phyloP scores from a whole-genome alignment of 768 basidiomycete genomes.

The Daedalea quercina region DNA sequence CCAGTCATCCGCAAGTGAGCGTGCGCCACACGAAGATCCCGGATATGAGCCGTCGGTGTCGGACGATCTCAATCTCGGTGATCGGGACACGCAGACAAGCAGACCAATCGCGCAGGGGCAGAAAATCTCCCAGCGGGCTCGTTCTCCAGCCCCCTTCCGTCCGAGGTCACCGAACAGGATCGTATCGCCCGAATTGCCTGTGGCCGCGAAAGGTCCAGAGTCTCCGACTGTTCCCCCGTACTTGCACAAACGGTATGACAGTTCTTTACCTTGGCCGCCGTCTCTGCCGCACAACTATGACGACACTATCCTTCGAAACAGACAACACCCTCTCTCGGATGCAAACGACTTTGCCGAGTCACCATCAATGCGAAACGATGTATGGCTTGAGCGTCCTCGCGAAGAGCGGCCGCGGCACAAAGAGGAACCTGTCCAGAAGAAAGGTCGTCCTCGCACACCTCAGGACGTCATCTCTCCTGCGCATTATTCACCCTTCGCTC shows the following conservation, averaged over 20 bases:
- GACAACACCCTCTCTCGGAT: too few species aligned
- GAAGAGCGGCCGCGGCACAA: too few species aligned
- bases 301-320: too few species aligned
- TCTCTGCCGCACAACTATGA: too few species aligned
- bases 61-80: conserved; percentile 55
- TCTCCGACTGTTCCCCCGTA: neutral
- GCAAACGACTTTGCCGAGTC: too few species aligned
- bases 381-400: too few species aligned
- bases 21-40: conserved; percentile 41
- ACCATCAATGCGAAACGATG: too few species aligned
- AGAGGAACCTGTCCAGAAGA: too few species aligned
- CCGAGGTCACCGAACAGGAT: conserved; percentile 13
- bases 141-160: neutral
- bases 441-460: too few species aligned
- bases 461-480: too few species aligned
- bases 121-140: neutral
- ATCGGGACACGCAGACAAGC: conserved; percentile 39
- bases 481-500: neutral
- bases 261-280: too few species aligned
- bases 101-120: conserved; percentile 29
- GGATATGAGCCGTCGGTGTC: conserved; percentile 64
- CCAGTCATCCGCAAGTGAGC: conserved; percentile 64
- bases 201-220: neutral
- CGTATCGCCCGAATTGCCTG: conserved; percentile 2
- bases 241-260: too few species aligned